Percentiles rank a stretch among this genome's conserved stretches.
Conservation (phyloP, 192 early-diverging fungal species). For the Nowakowskiella sp. region DNA sequence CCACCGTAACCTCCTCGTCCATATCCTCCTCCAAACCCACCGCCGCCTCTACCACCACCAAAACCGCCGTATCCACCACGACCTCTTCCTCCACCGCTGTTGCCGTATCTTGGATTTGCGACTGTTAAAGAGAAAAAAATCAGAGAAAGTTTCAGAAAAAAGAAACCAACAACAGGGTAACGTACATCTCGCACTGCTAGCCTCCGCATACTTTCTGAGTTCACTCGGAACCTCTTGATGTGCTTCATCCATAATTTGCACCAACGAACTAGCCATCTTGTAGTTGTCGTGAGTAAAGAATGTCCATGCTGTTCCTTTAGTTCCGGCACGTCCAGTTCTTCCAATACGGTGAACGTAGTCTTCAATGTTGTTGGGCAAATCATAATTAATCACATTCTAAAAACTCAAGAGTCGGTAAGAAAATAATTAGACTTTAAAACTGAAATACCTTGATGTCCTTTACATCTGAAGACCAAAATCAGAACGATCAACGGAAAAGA, state of each 20-base stretch:
- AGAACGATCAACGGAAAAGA: conserved; percentile 24
- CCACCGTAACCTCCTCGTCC: no score
- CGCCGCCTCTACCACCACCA: no score
- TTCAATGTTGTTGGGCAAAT: conserved; percentile 91
- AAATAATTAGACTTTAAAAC: conserved; percentile 5
- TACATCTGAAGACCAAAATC: conserved; percentile 14
- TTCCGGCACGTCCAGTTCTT: conserved; percentile 49
- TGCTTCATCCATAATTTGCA: conserved; percentile 50
- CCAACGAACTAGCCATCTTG: conserved; percentile 39
- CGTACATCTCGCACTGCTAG: conserved; percentile 17
- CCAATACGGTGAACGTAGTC: conserved; percentile 87
- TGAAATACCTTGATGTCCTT: conserved; percentile 25
- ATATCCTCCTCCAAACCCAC: no score
- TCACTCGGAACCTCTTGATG: conserved; percentile 45
- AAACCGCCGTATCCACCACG: no score
- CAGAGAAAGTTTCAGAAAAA: background rate
- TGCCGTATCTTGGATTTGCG: background rate
- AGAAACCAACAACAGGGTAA: no score
- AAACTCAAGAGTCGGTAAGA: conserved; percentile 19
- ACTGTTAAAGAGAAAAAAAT: conserved; percentile 1
- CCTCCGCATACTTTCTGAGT: conserved; percentile 33
- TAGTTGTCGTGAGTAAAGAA: conserved; percentile 51
- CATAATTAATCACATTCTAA: conserved; percentile 95
- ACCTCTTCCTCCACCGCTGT: background rate
- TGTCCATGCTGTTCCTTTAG: conserved; percentile 48